Base-by-base conservation (phyloP, 2,329 filamentous ascomycete genomes). In the Fusarium tanahbumbuense region DNA sequence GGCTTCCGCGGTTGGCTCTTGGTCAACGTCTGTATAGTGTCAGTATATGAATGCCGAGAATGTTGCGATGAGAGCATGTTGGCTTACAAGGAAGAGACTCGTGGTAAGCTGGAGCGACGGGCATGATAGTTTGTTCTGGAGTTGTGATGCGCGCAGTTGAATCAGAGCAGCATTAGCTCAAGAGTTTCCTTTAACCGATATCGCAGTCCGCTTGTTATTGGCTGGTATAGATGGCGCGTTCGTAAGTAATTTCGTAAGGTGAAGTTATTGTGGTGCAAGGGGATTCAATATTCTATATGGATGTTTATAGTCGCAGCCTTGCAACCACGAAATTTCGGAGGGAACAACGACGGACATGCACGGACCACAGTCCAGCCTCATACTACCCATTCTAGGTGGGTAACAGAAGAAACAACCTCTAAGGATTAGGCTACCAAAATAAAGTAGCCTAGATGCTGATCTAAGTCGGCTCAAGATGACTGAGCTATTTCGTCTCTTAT, bases 71-170 rank as follows among this genome's bases (percentile, higher is more conserved):
- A 46, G 49, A 49, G 6, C 8, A 28, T 44, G 58, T 42, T 44
- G 52, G 66, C 88, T 72, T 87, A 94, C 92, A 95, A 50, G 93
- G 92, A 23, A 97, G 89, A 23, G 92, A 93, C 78, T 96, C 92
- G 81, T 94, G 91, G 67, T 91, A 83, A 55, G 81, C 81, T 52
- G 79, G 76, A 42, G 73, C 71, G 62, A 77, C 55, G 37, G 75
- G 41, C 77, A 78, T 79, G 64, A 65, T 49, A 55, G 42, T 40
- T 53, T 44, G 20, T 54, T 16, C 40, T 69, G 55, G 57, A 60
- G 34, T 54, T 59, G 47, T 41, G 52, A 41, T 32, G 48, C 56
- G 59, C 37, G 48, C 45, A 27, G 28, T 50, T 16, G 22, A 30
- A 46, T 18, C 9, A 9, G 22, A 27, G 25, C n/a, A 41, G 22